Evolutionary conservation across 2,329 filamentous ascomycete genomes (phyloP).

Genomic region (Fusarium metavorans): DNA sequence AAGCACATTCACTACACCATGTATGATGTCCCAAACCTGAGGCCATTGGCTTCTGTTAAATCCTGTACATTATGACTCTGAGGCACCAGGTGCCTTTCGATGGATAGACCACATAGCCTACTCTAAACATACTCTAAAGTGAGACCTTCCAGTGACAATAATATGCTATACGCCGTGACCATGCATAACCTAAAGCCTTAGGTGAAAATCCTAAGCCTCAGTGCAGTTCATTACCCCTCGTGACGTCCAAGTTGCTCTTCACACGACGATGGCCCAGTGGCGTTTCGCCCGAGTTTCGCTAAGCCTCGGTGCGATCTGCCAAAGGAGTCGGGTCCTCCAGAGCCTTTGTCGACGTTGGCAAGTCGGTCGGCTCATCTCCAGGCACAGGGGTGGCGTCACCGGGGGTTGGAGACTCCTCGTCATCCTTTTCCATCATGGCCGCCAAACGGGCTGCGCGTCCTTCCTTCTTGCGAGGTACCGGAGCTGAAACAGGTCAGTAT

Average conservation of each 20-base stretch:
- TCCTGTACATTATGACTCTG: neutral
- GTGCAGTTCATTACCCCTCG: neutral
- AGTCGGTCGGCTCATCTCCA: constrained; percentile 14
- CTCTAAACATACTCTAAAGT: neutral
- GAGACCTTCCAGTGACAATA: neutral
- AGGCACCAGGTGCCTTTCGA: neutral
- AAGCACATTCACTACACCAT: neutral
- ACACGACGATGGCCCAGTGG: neutral
- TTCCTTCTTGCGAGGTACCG: constrained; percentile 67
- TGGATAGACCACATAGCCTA: neutral
- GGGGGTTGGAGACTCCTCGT: constrained; percentile 16
- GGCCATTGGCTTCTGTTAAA: neutral
- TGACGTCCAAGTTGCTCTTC: neutral
- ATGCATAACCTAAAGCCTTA: neutral
- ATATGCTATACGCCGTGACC: neutral
- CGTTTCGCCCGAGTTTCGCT: constrained; percentile 1
- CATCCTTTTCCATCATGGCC: constrained; percentile 62
- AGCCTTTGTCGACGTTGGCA: constrained; percentile 22
- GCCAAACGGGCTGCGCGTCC: constrained; percentile 65
- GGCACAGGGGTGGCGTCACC: constrained; percentile 4
- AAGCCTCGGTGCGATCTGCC: constrained; percentile 4
- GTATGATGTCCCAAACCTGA: neutral
- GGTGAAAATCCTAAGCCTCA: neutral
- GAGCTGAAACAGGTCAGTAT: constrained; percentile 51
- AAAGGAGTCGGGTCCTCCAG: constrained; percentile 20